Percentiles rank a stretch among this genome's conserved stretches.
Evolutionary conservation across 495 filamentous ascomycete species (phyloP).

Genomic region (Penicillium canariense): DNA sequence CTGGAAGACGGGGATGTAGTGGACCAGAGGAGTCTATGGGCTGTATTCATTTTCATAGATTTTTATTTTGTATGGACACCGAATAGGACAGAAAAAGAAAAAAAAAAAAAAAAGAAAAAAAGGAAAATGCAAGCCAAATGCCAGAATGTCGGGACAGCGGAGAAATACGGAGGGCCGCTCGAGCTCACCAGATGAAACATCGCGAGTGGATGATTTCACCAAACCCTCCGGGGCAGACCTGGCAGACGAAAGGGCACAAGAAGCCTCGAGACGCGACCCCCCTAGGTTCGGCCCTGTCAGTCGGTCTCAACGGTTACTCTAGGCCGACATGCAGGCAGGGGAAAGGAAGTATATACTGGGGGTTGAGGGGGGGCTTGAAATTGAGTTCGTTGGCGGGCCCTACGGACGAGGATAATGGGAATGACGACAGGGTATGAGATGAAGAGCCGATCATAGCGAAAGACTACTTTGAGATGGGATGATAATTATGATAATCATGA

Average conservation of each 20-base stretch:
- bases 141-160: slow-evolving; percentile 11
- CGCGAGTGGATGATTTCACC: slow-evolving; percentile 17
- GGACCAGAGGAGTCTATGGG: too few species aligned
- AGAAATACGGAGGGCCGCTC: slow-evolving; percentile 16
- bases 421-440: too few species aligned
- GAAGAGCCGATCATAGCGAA: background rate
- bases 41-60: too few species aligned
- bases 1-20: background rate
- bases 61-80: background rate
- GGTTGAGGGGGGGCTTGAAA: background rate
- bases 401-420: background rate
- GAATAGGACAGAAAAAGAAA: background rate
- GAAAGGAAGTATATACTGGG: background rate
- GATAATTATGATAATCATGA: too few species aligned
- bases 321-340: too few species aligned
- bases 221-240: slow-evolving; percentile 10
- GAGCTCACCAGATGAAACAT: slow-evolving; percentile 11
- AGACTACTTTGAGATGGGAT: too few species aligned
- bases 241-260: background rate
- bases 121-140: background rate
- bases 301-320: too few species aligned
- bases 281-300: too few species aligned
- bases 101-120: slow-evolving; percentile 7
- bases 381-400: slow-evolving; percentile 1
- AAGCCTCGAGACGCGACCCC: too few species aligned